Evolutionary conservation across 192 early-diverging fungal species (phyloP).

Genomic region (Podila epicladia): DNA sequence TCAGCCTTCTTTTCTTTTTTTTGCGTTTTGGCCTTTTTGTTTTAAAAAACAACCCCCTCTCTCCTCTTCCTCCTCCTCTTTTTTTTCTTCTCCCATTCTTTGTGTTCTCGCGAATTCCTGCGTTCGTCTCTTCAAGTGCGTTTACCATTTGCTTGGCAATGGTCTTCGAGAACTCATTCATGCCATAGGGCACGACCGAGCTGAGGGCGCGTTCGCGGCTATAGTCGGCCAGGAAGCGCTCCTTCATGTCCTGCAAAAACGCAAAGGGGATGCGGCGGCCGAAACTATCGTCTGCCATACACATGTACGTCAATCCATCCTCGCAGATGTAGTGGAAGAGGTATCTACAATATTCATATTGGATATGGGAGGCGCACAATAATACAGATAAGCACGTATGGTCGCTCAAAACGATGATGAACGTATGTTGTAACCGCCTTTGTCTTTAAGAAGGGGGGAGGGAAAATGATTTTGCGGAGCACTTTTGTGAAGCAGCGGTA

Average conservation of each 20-base stretch:
- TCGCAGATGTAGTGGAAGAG: conserved; percentile 92
- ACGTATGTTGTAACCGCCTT: too few relatives aligned
- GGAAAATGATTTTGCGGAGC: too few relatives aligned
- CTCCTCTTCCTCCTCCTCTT: not conserved
- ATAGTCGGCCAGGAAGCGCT: conserved; percentile 66
- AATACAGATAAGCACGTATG: not conserved
- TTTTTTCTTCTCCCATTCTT: not conserved
- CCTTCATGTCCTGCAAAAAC: conserved; percentile 86
- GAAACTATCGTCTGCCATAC: conserved; percentile 79
- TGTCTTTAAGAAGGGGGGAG: too few relatives aligned
- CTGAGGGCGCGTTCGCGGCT: conserved; percentile 62
- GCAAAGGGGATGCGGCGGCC: conserved; percentile 88
- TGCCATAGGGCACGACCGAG: conserved; percentile 72
- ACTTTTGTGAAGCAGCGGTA: too few relatives aligned
- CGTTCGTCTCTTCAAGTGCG: not conserved
- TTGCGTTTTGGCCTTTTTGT: not conserved
- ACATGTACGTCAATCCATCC: conserved; percentile 85
- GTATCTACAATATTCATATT: conserved; percentile 60
- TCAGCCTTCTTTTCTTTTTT: not conserved
- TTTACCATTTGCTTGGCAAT: conserved; percentile 85
- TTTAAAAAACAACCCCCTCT: not conserved
- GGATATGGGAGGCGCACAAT: not conserved
- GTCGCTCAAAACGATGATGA: too few relatives aligned
- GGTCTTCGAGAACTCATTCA: conserved; percentile 84
- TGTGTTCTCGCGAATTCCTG: not conserved